phyloP scores from a whole-genome alignment of 371 early-diverging fungal species.

The Nosema muscidifuracis region DNA sequence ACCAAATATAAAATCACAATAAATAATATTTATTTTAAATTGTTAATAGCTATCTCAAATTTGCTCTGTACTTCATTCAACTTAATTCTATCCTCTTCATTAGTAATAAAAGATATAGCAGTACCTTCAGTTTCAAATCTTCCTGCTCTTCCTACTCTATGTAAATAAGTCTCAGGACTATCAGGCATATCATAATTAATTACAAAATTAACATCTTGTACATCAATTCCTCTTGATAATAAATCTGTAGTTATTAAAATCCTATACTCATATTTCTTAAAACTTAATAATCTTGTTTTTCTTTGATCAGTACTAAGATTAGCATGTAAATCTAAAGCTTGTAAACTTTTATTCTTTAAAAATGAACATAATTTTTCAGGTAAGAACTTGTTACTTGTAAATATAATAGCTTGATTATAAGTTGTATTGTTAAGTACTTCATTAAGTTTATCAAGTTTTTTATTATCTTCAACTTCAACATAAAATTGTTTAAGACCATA shows the following conservation, averaged over 20 bases:
- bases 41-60: slow-evolving; percentile 71
- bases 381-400: background rate
- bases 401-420: slow-evolving; percentile 9
- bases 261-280: slow-evolving; percentile 20
- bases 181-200: slow-evolving; percentile 99
- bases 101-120: slow-evolving; percentile 83
- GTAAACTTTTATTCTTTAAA: background rate
- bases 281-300: background rate
- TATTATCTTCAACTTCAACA: slow-evolving; percentile 84
- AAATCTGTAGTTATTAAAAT: slow-evolving; percentile 68
- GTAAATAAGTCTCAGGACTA: slow-evolving; percentile 93
- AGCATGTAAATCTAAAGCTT: slow-evolving; percentile 81
- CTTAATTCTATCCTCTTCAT: slow-evolving; percentile 71
- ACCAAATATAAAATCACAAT: no score
- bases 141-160: slow-evolving; percentile 97
- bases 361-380: background rate
- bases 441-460: background rate
- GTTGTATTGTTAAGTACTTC: background rate
- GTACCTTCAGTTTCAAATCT: slow-evolving; percentile 91
- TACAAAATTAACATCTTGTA: slow-evolving; percentile 94
- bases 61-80: slow-evolving; percentile 77
- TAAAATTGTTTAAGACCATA: slow-evolving; percentile 94
- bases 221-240: slow-evolving; percentile 94
- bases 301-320: slow-evolving; percentile 78
- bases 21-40: background rate